phyloP scores from a whole-genome alignment of 305 asterid genomes.

The Plantago coronopus region DNA sequence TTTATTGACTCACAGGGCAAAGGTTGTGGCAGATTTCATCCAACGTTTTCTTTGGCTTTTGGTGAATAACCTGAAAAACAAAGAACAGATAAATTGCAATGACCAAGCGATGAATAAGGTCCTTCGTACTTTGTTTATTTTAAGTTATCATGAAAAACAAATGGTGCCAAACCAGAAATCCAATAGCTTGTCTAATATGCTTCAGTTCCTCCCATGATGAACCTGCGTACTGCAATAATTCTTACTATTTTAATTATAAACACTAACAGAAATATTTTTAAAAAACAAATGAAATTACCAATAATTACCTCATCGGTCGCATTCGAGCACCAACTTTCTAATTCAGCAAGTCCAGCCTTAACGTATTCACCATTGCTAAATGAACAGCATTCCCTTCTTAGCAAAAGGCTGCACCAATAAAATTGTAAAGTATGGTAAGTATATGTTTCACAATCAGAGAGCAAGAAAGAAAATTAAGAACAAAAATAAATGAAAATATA shows the following conservation, averaged over 20 bases:
- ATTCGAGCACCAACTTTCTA: slow-evolving; percentile 54
- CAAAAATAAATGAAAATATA: background rate
- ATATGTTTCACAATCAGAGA: slow-evolving; percentile 7
- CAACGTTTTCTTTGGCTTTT: slow-evolving; percentile 51
- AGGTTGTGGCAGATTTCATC: slow-evolving; percentile 52
- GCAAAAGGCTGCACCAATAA: slow-evolving; percentile 40
- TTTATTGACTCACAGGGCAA: slow-evolving; percentile 55
- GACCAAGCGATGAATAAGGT: too few relatives aligned
- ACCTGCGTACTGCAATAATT: slow-evolving; percentile 59
- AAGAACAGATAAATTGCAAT: background rate
- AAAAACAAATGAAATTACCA: slow-evolving; percentile 6
- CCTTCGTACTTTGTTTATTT: too few relatives aligned
- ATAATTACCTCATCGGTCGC: slow-evolving; percentile 60
- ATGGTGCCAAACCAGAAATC: slow-evolving; percentile 41
- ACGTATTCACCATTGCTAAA: slow-evolving; percentile 69
- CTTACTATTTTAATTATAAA: slow-evolving; percentile 24
- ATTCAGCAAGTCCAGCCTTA: slow-evolving; percentile 60
- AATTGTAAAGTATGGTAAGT: slow-evolving; percentile 14
- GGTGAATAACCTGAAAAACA: slow-evolving; percentile 47
- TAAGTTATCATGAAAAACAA: background rate
- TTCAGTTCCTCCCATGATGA: slow-evolving; percentile 70
- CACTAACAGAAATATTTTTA: slow-evolving; percentile 1
- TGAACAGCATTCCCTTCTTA: slow-evolving; percentile 68
- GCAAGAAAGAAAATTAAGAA: background rate
- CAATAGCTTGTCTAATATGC: slow-evolving; percentile 61